Conservation (phyloP, 2,329 filamentous ascomycete genomes). For the Aureobasidium melanogenum region DNA sequence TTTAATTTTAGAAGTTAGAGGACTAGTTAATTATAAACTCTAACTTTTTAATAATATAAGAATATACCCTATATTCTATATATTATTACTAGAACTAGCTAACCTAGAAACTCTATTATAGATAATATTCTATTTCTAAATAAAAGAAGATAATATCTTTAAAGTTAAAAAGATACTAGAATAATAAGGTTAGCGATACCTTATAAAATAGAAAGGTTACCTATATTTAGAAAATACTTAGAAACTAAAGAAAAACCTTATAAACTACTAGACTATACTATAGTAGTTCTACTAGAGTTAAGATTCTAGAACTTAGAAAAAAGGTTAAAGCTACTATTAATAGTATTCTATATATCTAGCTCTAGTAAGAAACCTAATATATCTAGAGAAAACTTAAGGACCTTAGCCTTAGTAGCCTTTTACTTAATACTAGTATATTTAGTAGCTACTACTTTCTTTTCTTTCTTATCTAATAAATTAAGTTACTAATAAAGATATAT, state of each 20-base stretch:
- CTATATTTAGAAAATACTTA: neutral
- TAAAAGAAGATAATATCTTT: neutral
- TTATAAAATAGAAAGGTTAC: slow-evolving; percentile 8
- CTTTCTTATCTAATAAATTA: no score
- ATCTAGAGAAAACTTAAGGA: no score
- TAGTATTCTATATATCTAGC: no score
- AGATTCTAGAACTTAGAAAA: no score
- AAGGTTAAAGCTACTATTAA: no score
- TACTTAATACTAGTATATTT: no score
- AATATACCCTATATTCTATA: neutral
- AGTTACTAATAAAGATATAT: no score
- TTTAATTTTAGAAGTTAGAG: slow-evolving; percentile 13
- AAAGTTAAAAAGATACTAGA: slow-evolving; percentile 2
- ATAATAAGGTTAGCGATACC: slow-evolving; percentile 3
- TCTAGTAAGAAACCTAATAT: no score
- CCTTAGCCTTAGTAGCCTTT: no score
- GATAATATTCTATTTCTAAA: slow-evolving; percentile 5
- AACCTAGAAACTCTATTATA: slow-evolving; percentile 2
- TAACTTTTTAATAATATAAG: neutral
- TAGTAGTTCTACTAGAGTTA: neutral
- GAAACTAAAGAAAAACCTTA: neutral
- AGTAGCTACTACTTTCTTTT: no score
- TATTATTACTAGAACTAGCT: neutral
- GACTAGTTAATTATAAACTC: slow-evolving; percentile 7
- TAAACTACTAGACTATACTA: neutral